Evolutionary conservation across 2,329 filamentous ascomycete species (phyloP).

Genomic region (Fusarium chlamydosporum): DNA sequence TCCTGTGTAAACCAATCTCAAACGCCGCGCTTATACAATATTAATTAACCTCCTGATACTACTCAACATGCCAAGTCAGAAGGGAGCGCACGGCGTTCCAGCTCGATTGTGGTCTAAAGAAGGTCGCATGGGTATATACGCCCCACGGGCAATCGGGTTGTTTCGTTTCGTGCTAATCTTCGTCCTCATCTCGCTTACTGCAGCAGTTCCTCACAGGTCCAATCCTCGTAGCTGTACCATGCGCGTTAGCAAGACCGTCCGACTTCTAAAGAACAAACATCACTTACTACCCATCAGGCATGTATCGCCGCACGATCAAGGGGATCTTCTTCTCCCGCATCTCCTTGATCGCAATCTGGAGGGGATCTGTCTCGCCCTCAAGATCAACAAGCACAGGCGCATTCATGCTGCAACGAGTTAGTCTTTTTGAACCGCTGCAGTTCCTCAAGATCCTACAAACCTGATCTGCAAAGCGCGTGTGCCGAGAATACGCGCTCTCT

Average conservation of each 20-base stretch:
- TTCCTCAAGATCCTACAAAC: slow-evolving; percentile 62
- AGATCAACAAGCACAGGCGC: slow-evolving; percentile 96
- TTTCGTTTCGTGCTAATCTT: slow-evolving; percentile 29
- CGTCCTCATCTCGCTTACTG: slow-evolving; percentile 59
- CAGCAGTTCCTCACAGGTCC: slow-evolving; percentile 96
- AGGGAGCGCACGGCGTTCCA: slow-evolving; percentile 37
- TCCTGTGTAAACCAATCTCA: slow-evolving; percentile 51
- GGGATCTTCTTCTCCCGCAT: slow-evolving; percentile 99
- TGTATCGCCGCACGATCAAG: slow-evolving; percentile 91
- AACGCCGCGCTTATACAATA: slow-evolving; percentile 58
- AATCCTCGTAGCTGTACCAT: slow-evolving; percentile 89
- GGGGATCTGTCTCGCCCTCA: slow-evolving; percentile 96
- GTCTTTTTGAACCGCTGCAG: slow-evolving; percentile 6
- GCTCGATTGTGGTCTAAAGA: slow-evolving; percentile 48
- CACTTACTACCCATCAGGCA: slow-evolving; percentile 94
- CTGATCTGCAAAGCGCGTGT: slow-evolving; percentile 96
- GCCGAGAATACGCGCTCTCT: slow-evolving; percentile 91
- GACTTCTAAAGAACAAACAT: not conserved
- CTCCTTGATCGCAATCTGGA: slow-evolving; percentile 98
- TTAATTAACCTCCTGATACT: slow-evolving; percentile 47
- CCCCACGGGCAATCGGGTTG: slow-evolving; percentile 40
- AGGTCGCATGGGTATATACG: slow-evolving; percentile 49
- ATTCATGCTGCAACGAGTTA: slow-evolving; percentile 80
- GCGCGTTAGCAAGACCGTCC: slow-evolving; percentile 26
- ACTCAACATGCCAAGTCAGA: slow-evolving; percentile 37